These are phyloP conservation scores for Plantago ovata DNA, from an alignment of 257 asterid genomes.

Conservation along the genomic window DNA sequence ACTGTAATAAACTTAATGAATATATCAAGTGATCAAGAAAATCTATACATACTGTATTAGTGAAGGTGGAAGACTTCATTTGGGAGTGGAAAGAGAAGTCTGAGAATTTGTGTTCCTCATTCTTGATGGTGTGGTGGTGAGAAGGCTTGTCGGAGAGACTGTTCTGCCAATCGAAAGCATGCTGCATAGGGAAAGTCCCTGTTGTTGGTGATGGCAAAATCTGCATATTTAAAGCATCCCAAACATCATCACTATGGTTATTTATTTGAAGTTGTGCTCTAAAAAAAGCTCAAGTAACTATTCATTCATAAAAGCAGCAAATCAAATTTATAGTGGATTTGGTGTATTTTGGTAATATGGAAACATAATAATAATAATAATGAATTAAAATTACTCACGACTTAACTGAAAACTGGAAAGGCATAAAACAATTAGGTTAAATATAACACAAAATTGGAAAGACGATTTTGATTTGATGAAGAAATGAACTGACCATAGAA, in stretches of 20 bases:
- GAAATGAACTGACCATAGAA: constrained; percentile 41
- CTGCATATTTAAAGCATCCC: constrained; percentile 39
- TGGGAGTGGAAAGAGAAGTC: constrained; percentile 69
- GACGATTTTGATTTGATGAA: too few relatives aligned
- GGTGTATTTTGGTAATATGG: too few relatives aligned
- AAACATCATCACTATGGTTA: neutral
- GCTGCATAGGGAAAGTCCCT: constrained; percentile 54
- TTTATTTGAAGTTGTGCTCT: too few relatives aligned
- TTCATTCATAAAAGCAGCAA: too few relatives aligned
- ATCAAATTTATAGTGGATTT: too few relatives aligned
- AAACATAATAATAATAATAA: too few relatives aligned
- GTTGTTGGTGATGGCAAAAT: constrained; percentile 88
- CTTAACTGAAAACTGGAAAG: too few relatives aligned
- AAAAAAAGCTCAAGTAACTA: too few relatives aligned
- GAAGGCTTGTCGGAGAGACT: constrained; percentile 16
- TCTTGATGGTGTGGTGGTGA: constrained; percentile 28
- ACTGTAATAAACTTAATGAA: neutral
- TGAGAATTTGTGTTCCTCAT: constrained; percentile 35
- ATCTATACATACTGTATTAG: constrained; percentile 17
- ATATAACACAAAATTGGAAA: too few relatives aligned
- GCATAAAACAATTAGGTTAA: too few relatives aligned
- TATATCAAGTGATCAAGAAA: neutral
- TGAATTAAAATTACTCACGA: too few relatives aligned
- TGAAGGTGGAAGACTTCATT: constrained; percentile 16
- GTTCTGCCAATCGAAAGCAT: constrained; percentile 52